Evolutionary conservation across 345 rosid genomes (phyloP).

Genomic region (Sonneratia caseolaris): DNA sequence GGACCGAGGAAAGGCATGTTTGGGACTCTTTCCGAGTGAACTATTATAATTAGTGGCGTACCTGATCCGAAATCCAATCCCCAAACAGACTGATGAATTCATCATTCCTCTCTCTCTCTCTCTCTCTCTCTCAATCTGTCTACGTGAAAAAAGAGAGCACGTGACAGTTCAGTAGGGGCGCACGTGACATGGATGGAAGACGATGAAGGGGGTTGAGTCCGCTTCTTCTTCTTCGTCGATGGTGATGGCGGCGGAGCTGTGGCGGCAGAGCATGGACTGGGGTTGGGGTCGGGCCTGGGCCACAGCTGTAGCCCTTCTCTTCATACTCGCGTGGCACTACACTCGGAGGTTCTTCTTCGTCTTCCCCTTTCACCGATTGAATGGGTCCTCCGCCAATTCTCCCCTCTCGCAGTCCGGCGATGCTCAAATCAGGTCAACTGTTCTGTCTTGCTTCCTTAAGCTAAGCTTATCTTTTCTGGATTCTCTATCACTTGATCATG

Average conservation of each 20-base stretch:
- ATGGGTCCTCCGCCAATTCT: not conserved
- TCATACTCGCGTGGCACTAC: conserved; percentile 5
- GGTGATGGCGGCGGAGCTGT: conserved; percentile 6
- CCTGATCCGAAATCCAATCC: not conserved
- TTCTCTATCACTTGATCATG: not conserved
- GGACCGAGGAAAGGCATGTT: not conserved
- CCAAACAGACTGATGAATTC: not conserved
- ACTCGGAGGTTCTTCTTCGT: not conserved
- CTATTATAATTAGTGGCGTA: not conserved
- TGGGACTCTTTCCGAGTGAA: not conserved
- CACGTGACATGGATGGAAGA: not conserved
- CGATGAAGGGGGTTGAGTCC: not conserved
- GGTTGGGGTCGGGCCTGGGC: conserved; percentile 12
- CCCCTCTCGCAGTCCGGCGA: not conserved
- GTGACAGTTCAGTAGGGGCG: not conserved
- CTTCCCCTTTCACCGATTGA: not conserved
- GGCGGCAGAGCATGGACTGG: conserved; percentile 1
- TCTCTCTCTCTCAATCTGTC: not conserved
- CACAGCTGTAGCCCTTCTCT: conserved; percentile 10
- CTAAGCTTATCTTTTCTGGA: no score
- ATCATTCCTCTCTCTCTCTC: not conserved
- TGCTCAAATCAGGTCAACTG: not conserved
- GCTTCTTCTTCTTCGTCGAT: not conserved
- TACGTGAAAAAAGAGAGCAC: not conserved
- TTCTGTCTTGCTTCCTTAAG: not conserved